phyloP scores from a whole-genome alignment of 805 yeast species.

The Saturnispora diversa region DNA sequence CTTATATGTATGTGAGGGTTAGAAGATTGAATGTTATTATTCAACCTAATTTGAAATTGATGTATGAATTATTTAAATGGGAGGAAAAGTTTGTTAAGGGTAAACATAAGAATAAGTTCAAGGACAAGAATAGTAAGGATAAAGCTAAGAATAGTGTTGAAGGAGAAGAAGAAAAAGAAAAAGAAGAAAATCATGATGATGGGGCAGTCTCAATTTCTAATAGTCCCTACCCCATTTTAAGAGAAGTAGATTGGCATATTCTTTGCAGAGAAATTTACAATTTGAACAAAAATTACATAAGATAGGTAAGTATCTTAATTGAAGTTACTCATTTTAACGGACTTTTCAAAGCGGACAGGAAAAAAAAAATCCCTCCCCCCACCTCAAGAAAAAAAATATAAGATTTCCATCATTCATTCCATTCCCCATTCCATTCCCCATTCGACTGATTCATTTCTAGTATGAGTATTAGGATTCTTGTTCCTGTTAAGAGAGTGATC shows the following conservation, averaged over 20 bases:
- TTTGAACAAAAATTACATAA: slow-evolving; percentile 62
- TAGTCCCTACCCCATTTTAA: slow-evolving; percentile 28
- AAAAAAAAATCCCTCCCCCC: too few relatives aligned
- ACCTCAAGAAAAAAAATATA: background rate
- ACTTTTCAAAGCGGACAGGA: too few relatives aligned
- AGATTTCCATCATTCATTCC: background rate
- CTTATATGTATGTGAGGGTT: slow-evolving; percentile 84
- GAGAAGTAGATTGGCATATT: slow-evolving; percentile 84
- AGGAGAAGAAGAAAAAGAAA: background rate
- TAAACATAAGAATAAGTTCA: slow-evolving; percentile 2
- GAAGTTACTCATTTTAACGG: too few relatives aligned
- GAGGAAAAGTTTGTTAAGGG: slow-evolving; percentile 34
- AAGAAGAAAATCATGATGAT: slow-evolving; percentile 2
- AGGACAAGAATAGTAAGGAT: background rate
- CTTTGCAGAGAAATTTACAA: slow-evolving; percentile 76
- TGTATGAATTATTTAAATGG: slow-evolving; percentile 81
- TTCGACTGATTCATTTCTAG: too few relatives aligned
- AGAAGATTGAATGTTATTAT: slow-evolving; percentile 84
- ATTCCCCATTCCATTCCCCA: slow-evolving; percentile 5
- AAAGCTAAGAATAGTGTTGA: background rate
- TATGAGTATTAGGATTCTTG: slow-evolving; percentile 55
- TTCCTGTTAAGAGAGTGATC: slow-evolving; percentile 91
- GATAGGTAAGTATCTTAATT: too few relatives aligned
- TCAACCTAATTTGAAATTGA: slow-evolving; percentile 85
- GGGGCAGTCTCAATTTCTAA: slow-evolving; percentile 25